phyloP scores from a whole-genome alignment of 2,329 filamentous ascomycete species.

The Orbilia ellipsospora region DNA sequence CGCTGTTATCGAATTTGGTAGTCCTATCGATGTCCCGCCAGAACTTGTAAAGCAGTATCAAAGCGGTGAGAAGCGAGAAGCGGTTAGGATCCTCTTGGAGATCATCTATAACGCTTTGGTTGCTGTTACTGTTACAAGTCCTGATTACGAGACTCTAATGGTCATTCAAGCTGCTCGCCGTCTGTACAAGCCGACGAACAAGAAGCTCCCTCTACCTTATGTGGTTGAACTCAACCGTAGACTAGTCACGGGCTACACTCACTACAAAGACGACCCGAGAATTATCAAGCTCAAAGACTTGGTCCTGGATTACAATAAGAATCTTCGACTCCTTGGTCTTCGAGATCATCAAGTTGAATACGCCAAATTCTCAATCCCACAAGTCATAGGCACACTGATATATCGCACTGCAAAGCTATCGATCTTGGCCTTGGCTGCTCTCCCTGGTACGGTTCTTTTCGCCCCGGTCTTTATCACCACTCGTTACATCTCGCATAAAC shows the following conservation, averaged over 20 bases:
- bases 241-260: conserved; percentile 88
- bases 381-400: conserved; percentile 79
- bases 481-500: conserved; percentile 82
- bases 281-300: conserved; percentile 79
- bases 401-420: conserved; percentile 83
- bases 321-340: conserved; percentile 84
- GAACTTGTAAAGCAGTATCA: conserved; percentile 88
- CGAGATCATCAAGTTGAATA: conserved; percentile 96
- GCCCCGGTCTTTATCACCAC: conserved; percentile 86
- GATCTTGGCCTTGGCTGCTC: conserved; percentile 79
- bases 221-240: conserved; percentile 94
- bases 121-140: conserved; percentile 88
- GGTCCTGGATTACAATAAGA: conserved; percentile 85
- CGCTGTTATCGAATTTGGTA: conserved; percentile 94
- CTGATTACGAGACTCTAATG: conserved; percentile 97
- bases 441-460: conserved; percentile 89
- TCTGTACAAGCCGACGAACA: conserved; percentile 92
- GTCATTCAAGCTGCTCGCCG: conserved; percentile 92
- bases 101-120: conserved; percentile 85
- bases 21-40: conserved; percentile 82
- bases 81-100: conserved; percentile 85
- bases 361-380: conserved; percentile 80
- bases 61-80: conserved; percentile 82
- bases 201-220: conserved; percentile 89
- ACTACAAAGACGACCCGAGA: conserved; percentile 89